These are phyloP conservation scores for Vitis amurensis DNA, from an alignment of 164 flowering plant genomes.

Conservation along the genomic window DNA sequence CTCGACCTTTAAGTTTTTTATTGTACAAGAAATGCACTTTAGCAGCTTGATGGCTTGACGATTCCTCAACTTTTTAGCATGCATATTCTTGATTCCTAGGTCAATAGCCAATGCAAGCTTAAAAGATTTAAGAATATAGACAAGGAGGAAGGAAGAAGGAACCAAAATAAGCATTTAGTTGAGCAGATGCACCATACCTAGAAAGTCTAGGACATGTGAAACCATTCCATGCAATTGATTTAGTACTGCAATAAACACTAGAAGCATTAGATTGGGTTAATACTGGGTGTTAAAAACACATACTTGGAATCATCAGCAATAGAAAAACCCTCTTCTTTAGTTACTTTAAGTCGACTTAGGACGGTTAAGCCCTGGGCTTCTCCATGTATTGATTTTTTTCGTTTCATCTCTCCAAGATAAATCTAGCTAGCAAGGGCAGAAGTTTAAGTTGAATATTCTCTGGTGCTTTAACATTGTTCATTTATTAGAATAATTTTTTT, in stretches of 20 bases:
- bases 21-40: background rate
- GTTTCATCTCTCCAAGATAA: too few relatives aligned
- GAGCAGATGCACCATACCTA: background rate
- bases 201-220: background rate
- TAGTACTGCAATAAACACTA: background rate
- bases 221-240: background rate
- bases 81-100: slow-evolving; percentile 11
- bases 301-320: too few relatives aligned
- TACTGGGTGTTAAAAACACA: too few relatives aligned
- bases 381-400: too few relatives aligned
- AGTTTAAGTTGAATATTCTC: too few relatives aligned
- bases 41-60: slow-evolving; percentile 13
- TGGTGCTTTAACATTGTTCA: too few relatives aligned
- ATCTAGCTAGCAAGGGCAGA: too few relatives aligned
- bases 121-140: background rate
- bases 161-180: background rate
- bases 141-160: background rate
- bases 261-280: too few relatives aligned
- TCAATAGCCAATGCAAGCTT: background rate
- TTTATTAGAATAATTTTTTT: too few relatives aligned
- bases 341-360: too few relatives aligned
- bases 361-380: too few relatives aligned
- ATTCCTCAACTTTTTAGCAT: slow-evolving; percentile 14
- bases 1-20: background rate
- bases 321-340: too few relatives aligned